Base-by-base conservation (phyloP, 306 rosid genomes). In the Lagenaria siceraria region DNA sequence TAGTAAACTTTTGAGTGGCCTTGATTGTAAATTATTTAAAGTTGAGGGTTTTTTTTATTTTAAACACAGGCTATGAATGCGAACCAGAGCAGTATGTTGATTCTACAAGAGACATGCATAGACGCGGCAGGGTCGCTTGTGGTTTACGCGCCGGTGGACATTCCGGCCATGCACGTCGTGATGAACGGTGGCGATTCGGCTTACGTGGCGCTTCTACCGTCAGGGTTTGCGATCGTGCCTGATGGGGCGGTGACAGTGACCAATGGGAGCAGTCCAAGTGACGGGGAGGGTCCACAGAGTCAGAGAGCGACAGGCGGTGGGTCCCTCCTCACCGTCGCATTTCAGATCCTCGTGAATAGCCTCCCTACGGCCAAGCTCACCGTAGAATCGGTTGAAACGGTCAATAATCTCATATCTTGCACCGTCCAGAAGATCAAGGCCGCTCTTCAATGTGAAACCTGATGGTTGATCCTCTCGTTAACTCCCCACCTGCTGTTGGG, bases 181-280 rank as follows among this genome's bases (percentile, higher is more conserved):
- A 96, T 96, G 99, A 96, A 89, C 83, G 98, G 99, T 4, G 99
- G 99, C 0, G 99, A 96, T 75, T 96, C 99, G 0, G 96, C 99
- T 17, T 96, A 96, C 53, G 99, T 96, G 86, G 99, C 99, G 0
- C 75, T 96, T 6, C 72, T 96, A 1, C 99, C 99, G 0, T 96
- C 99, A 0, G 99, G 99, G 1, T 96, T 96, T 8, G 93, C 99
- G 0, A 85, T 92, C 1, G 98, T 92, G 0, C 98, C 99, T 0
- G 99, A 96, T 14, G 99, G 99, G n/a, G 90, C 87, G 0, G 95
- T 88, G 15, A 6, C 80, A 0, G 14, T 71, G 6, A 43, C 77
- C 1, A 75, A 69, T 14, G 74, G 78, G 14, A 72, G 48, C 21
- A 46, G 69, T 13, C 69, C 48, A 7, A 79, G 60, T 35, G 55